Base-by-base conservation (phyloP, 208 protist species). In the Trypanosoma caninum region DNA sequence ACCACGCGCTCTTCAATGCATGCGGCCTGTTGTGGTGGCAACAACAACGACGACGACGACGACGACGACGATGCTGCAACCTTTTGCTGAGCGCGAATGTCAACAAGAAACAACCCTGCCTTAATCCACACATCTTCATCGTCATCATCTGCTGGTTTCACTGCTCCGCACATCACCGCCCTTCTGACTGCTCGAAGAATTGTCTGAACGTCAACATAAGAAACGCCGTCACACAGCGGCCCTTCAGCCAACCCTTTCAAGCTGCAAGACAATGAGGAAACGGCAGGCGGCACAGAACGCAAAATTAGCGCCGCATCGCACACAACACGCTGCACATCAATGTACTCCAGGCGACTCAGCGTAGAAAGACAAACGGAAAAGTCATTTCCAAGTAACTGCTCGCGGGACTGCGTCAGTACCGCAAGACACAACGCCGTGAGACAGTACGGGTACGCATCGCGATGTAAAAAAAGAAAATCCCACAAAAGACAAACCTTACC, bases 401-500 rank as follows among this genome's bases (percentile, higher is more conserved):
- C 72, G 1, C 85, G 75, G 5, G 77, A 63, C 48, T 78, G 66
- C 22, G 85, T 31, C 25, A 92, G 65, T 25, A 82, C 63, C 18
- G 65, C 33, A 59, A 72, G 58, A 35, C 65, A 72, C 4, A 84
- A 35, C 30, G 53, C 65, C 4, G 44, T 60, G 31, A 75, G 65
- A 57, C 68, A 79, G 46, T 73, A 59, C 1, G 65, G 69, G 47
- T 53, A 67, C 25, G 38, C 37, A 11, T 62, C 47, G 25, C 23
- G 35, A 52, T 82, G 59, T 2, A 76, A 8, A 33, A 98, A 67
- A 4, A 98, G 55, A 16, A 84, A 84, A 63, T 98, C 97, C 95
- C 95, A 98, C 35, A 98, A 40, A 2, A 78, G 63, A 50, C 76
- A 91, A 10, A 97, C 84, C 57, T 97, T 95, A n/a, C 87, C 80